Base-by-base conservation (phyloP, 1,284 basidiomycete species). In the Melampsora americana region DNA sequence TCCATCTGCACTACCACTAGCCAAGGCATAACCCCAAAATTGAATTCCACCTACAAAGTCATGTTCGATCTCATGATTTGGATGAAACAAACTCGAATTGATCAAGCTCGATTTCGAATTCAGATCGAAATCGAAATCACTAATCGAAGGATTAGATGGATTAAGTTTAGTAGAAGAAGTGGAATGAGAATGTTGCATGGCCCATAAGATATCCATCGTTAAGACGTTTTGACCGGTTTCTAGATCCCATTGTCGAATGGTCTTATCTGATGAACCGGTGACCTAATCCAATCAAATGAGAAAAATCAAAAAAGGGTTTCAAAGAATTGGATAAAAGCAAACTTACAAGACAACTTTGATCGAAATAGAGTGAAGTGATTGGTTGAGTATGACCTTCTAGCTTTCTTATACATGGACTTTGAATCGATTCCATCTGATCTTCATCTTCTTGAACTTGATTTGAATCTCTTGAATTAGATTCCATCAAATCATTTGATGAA, bases 191-290 rank as follows among this genome's bases (percentile, higher is more conserved):
- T 99, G 95, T 20, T 93, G 93, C 80, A 99, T 97, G 2, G 95
- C 95, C 96, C 96, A 99, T 23, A 99, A 88, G 78, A 99, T 96
- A 84, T 99, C 96, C 96, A 99, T 99, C 14, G 95, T 96, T 85
- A 97, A 90, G 67, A 99, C 90, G 83, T 95, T 98, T 85, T 99
- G 95, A 5, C 95, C 95, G 0, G 95, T 98, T 53, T 89, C 89
- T 74, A 99, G 88, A 82, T 99, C 95, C 96, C 96, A 99, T 83
- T 99, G 95, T 2, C 95, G 90, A 77, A 99, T 87, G 0, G 96
- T 99, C 85, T 98, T 97, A 85, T 99, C 96, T 3, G 92, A 93
- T 3, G 95, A 95, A 66, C 96, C 96, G 1, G 95, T 96, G 14
- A 98, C 92, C 92, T 92, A 79, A 11, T 56, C 12, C 23, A 3